Percentiles rank a stretch among this genome's conserved stretches.
Conservation (phyloP, 768 basidiomycete genomes). For the Boletus rex-veris region DNA sequence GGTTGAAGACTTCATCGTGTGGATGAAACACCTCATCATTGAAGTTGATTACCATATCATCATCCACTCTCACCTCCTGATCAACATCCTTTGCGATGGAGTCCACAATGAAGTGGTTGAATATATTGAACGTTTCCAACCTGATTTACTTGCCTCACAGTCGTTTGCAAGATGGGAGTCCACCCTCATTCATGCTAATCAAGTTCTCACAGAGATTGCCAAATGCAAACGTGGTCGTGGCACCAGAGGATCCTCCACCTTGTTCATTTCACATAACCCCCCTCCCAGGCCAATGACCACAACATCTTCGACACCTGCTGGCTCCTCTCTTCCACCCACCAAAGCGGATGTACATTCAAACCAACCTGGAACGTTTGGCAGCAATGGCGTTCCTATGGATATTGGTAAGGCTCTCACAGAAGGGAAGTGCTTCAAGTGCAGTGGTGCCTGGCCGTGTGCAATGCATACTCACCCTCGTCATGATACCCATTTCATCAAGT, state of each 20-base stretch:
- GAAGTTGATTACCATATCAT: fast-evolving
- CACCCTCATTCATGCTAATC: not conserved
- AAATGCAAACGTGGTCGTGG: not conserved
- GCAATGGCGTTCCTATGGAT: not conserved
- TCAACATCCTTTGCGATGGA: not conserved
- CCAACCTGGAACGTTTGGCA: not conserved
- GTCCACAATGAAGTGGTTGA: not conserved
- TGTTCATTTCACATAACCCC: too few species aligned
- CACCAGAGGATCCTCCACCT: too few species aligned
- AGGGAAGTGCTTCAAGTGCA: not conserved
- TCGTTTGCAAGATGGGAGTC: not conserved
- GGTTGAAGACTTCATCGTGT: not conserved
- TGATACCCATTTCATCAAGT: not conserved
- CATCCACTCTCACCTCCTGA: not conserved
- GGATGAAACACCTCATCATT: not conserved
- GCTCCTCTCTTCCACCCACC: too few species aligned
- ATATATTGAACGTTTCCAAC: not conserved
- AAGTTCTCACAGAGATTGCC: not conserved
- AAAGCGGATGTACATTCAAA: not conserved
- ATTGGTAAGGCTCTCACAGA: not conserved
- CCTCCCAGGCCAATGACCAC: too few species aligned
- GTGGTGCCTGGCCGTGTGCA: not conserved
- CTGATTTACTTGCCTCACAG: not conserved
- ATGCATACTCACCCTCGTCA: not conserved
- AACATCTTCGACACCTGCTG: too few species aligned